Evolutionary conservation across 768 basidiomycete genomes (phyloP), one percentile per base, ranked within the genome.

Genomic region (Termitomyces sp.): DNA sequence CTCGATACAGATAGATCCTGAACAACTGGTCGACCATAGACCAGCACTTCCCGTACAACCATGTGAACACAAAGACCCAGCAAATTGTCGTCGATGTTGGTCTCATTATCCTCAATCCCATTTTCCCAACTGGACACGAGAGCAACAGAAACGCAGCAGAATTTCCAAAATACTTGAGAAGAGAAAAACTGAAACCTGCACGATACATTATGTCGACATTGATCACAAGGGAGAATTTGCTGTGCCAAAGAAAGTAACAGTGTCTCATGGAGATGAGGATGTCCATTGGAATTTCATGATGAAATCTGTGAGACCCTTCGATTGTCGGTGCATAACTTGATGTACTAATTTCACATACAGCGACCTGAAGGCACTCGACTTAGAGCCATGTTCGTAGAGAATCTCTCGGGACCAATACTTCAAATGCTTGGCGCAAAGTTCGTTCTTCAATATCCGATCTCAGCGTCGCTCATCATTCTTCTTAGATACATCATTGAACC

Each of bases 51-150:
- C 57, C 5, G 53, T 52, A 45, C 54, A 33, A 46, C 64, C 59
- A 15, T 71, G 72, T 57, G 60, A 64, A 6, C 71, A 72, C 45
- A 48, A 1, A 60, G 37, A 37, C 28, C 55, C 55, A 22, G 37
- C 34, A 20, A 60, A 54, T 1, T 70, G 70, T 51, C 65, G 66
- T 20, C 39, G 60, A 28, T 72, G 71, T 61, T 72, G 70, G 72
- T 68, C 63, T 59, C 54, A 72, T 58, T 84, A 84, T 61, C 82
- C 83, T 0, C 77, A 81, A 57, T 75, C 77, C 1, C 68, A 76
- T 13, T 85, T 80, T 58, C 79, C 79, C 12, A 85, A 83, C 58
- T 84, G 84, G 84, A 82, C 80, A 4, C 31, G 7, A 22, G 55
- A 48, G 15, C 83, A 84, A 60, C 75, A 77, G 55, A 61, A 62